Evolutionary conservation across 2,329 filamentous ascomycete species (phyloP).

Genomic region (Colletotrichum echinochloae): DNA sequence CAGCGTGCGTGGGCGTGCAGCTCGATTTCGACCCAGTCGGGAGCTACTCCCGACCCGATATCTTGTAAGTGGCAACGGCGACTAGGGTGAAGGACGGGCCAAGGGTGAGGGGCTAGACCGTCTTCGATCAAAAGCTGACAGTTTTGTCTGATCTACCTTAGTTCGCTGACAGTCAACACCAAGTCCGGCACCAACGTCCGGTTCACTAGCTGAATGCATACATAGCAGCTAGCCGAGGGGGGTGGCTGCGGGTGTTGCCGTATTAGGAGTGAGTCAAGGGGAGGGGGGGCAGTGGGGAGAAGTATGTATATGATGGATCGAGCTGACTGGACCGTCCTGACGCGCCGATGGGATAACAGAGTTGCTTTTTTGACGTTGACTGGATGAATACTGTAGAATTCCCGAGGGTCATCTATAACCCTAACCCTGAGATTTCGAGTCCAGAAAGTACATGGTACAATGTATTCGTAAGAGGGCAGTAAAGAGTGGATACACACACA

Average conservation of each 20-base stretch:
- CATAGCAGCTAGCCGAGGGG: background rate
- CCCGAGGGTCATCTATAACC: no score
- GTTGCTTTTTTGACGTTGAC: no score
- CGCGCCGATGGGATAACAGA: no score
- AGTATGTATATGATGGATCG: no score
- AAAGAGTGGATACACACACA: no score
- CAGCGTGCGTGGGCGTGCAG: conserved; percentile 41
- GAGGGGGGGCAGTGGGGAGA: no score
- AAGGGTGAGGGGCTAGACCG: conserved; percentile 28
- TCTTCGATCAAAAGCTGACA: conserved; percentile 32
- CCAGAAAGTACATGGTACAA: no score
- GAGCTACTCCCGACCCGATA: conserved; percentile 55
- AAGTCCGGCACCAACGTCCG: conserved; percentile 47
- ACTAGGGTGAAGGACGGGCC: background rate
- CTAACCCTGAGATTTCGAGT: no score
- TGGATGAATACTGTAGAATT: no score
- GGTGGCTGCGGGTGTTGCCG: conserved; percentile 7
- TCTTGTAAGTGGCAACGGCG: conserved; percentile 50
- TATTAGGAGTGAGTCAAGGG: background rate
- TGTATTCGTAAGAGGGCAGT: no score
- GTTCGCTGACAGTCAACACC: conserved; percentile 48
- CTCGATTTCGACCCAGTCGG: conserved; percentile 57
- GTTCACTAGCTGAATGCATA: conserved; percentile 42
- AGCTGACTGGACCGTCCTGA: no score
- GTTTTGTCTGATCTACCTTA: conserved; percentile 2